These are phyloP conservation scores for Kodamaea lidongshanica DNA, from an alignment of 805 yeast species.

Conservation along the genomic window DNA sequence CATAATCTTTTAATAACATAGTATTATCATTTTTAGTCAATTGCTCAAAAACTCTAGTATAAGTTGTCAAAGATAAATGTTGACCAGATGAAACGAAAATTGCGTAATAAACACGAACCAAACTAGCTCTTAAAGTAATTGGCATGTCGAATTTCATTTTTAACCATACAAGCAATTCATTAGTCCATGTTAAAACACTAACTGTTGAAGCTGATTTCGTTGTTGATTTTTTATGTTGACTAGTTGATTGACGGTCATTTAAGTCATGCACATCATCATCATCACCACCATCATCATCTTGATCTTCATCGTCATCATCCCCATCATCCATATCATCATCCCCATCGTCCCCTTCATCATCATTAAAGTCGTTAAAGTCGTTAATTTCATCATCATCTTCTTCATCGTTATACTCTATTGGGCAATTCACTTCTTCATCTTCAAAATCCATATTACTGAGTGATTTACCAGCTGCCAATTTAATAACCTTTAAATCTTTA, in stretches of 20 bases:
- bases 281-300: conserved; percentile 28
- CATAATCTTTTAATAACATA: conserved; percentile 30
- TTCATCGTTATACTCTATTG: conserved; percentile 1
- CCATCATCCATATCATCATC: conserved; percentile 23
- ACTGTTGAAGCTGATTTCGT: conserved; percentile 63
- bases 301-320: conserved; percentile 12
- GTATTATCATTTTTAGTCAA: conserved; percentile 44
- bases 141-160: conserved; percentile 80
- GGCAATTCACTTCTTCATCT: background rate
- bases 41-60: conserved; percentile 53
- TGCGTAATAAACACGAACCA: conserved; percentile 66
- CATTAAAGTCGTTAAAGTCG: conserved; percentile 8
- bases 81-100: conserved; percentile 72
- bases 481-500: conserved; percentile 52
- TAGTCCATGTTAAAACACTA: conserved; percentile 78
- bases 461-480: conserved; percentile 18
- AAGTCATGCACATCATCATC: conserved; percentile 31
- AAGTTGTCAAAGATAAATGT: conserved; percentile 50
- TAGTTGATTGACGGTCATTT: conserved; percentile 29
- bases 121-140: conserved; percentile 47
- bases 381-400: conserved; percentile 19
- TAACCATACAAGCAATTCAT: conserved; percentile 73
- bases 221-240: conserved; percentile 56
- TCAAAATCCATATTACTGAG: conserved; percentile 1
- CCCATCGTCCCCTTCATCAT: conserved; percentile 19